A percentile compares a stretch with the other conserved stretches of the same genome.
phyloP scores from a whole-genome alignment of 2,329 filamentous ascomycete genomes.

The Epichloe hybrida region DNA sequence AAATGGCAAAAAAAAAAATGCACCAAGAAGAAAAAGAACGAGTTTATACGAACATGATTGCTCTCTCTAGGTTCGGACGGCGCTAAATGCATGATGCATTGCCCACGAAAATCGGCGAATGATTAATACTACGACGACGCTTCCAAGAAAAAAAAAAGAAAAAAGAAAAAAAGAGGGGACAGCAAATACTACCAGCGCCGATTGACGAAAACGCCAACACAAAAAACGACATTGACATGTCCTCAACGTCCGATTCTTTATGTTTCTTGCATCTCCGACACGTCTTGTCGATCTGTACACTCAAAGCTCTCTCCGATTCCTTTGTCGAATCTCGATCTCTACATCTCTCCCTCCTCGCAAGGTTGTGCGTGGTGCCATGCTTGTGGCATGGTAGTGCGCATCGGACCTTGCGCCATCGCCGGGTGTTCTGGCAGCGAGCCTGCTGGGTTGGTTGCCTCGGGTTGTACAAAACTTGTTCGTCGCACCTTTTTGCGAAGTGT shows the following conservation, averaged over 20 bases:
- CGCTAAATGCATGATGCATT: constrained; percentile 46
- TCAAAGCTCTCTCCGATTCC: constrained; percentile 10
- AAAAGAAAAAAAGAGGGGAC: neutral
- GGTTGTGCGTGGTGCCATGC: neutral
- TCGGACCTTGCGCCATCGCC: constrained; percentile 15
- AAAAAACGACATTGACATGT: constrained; percentile 1
- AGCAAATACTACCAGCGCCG: constrained; percentile 10
- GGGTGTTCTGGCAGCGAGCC: constrained; percentile 14
- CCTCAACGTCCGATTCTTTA: constrained; percentile 1
- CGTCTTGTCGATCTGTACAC: constrained; percentile 8
- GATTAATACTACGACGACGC: constrained; percentile 6
- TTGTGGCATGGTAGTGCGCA: neutral
- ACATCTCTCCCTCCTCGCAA: constrained; percentile 13
- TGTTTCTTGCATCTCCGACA: constrained; percentile 4
- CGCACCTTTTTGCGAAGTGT: constrained; percentile 3
- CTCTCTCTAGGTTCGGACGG: constrained; percentile 88
- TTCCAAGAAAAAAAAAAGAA: neutral
- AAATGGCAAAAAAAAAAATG: neutral
- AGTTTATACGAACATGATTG: constrained; percentile 47
- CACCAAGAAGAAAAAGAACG: constrained; percentile 7
- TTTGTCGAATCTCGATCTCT: constrained; percentile 15
- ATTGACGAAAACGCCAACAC: constrained; percentile 1
- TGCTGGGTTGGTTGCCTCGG: constrained; percentile 14
- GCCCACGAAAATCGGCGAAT: constrained; percentile 8
- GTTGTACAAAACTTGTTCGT: constrained; percentile 8